Evolutionary conservation across 208 protist genomes (phyloP), one percentile per base, ranked within the genome.

Genomic region (Phytomonas serpens): DNA sequence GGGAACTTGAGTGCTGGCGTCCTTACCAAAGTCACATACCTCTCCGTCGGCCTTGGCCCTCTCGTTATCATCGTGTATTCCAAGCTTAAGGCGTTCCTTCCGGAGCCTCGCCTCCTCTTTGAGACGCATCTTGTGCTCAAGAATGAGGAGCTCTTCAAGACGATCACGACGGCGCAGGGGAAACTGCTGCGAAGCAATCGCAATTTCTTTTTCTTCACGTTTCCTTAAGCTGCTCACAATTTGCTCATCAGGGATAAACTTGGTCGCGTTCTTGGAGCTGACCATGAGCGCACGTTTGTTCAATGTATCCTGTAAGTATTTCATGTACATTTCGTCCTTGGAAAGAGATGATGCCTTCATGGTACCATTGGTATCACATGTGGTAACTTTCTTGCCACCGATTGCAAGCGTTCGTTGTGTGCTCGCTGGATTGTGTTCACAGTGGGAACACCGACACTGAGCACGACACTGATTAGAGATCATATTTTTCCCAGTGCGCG

Each of bases 111-210:
- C 79, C 76, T 96, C 82, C 72, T 84, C 77, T 61, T 69, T 71
- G 6, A 93, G 75, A 14, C 90, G 86, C 14, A 79, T 73, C 76
- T 93, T 92, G 79, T 92, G 80, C 72, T 96, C 88, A 69, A 96
- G 84, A 66, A 96, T 67, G 23, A 96, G 80, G 31, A 96, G 81
- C 77, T 93, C 88, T 83, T 96, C 81, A 36, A 96, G 80, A 68
- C 87, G 90, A 70, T 96, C 90, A 61, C 90, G 90, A 68, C 90
- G 88, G 29, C 90, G 90, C 73, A 96, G 72, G 13, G 90, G 88
- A 61, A 96, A 85, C 33, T 85, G 71, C 34, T 84, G 51, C 11
- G 86, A 82, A 16, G 82, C 76, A n/a, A 77, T 42, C 23, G 82
- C 84, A 67, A 82, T 73, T 10, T 92, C 87, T 65, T 90, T 90